Evolutionary conservation across 1,139 yeast species (phyloP).

Genomic region (Kurtzmaniella quercitrusa): DNA sequence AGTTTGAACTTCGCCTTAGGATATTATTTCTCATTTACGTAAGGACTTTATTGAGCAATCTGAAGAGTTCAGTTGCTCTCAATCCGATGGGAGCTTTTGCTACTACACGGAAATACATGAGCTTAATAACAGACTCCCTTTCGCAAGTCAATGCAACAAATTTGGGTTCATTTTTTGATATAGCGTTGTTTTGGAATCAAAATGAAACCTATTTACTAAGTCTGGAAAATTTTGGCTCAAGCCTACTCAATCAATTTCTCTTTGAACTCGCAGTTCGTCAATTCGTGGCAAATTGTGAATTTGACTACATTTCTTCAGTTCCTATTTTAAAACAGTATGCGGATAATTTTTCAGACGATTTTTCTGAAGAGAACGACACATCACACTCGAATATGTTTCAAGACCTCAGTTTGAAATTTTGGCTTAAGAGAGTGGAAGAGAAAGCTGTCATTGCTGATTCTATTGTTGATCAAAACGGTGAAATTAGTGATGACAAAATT

Average conservation of each 20-base stretch:
- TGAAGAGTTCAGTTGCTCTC: constrained; percentile 1
- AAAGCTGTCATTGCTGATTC: neutral
- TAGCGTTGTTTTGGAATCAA: neutral
- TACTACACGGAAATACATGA: neutral
- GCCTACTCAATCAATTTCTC: neutral
- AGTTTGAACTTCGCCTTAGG: neutral
- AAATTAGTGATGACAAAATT: neutral
- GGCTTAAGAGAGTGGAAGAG: neutral
- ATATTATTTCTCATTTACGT: neutral
- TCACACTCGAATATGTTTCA: neutral
- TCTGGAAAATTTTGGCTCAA: neutral
- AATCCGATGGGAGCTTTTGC: neutral
- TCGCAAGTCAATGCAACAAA: neutral
- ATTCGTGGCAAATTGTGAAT: neutral
- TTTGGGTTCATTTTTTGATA: neutral
- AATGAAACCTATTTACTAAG: neutral
- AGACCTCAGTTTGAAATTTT: neutral
- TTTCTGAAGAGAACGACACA: neutral
- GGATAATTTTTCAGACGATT: neutral
- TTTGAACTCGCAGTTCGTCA: neutral
- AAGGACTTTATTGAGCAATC: constrained; percentile 19
- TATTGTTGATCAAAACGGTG: neutral
- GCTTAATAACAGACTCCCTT: neutral
- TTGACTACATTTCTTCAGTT: neutral
- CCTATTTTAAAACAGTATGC: neutral